phyloP scores from a whole-genome alignment of 768 basidiomycete species.

The Rossbeevera mucosa region DNA sequence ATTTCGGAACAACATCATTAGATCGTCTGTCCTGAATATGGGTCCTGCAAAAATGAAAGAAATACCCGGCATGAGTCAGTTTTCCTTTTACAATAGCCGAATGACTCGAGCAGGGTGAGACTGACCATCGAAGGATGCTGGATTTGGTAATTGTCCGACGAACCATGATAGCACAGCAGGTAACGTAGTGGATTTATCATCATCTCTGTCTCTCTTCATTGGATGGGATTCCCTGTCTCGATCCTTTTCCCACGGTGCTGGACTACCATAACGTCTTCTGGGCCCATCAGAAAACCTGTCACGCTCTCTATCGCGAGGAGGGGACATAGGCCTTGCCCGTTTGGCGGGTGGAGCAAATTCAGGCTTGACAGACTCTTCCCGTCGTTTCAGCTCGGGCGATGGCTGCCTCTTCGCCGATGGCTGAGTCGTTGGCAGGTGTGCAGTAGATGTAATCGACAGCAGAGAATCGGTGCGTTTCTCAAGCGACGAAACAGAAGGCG shows the following conservation, averaged over 20 bases:
- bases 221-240: slow-evolving; percentile 40
- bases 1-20: slow-evolving; percentile 79
- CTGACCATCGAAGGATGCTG: slow-evolving; percentile 80
- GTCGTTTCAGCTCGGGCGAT: slow-evolving; percentile 36
- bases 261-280: slow-evolving; percentile 40
- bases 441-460: slow-evolving; percentile 29
- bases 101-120: slow-evolving; percentile 8
- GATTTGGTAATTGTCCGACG: slow-evolving; percentile 69
- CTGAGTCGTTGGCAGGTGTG: slow-evolving; percentile 23
- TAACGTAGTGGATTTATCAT: slow-evolving; percentile 48
- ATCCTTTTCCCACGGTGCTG: slow-evolving; percentile 40
- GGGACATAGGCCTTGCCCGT: slow-evolving; percentile 44
- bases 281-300: slow-evolving; percentile 37
- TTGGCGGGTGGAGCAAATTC: slow-evolving; percentile 40
- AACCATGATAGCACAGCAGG: slow-evolving; percentile 76
- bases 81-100: slow-evolving; percentile 13
- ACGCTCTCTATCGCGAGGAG: slow-evolving; percentile 48
- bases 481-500: slow-evolving; percentile 19
- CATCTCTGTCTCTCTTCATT: slow-evolving; percentile 38
- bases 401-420: slow-evolving; percentile 28
- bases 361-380: slow-evolving; percentile 39
- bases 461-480: slow-evolving; percentile 36
- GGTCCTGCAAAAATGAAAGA: slow-evolving; percentile 53
- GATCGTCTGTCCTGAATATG: slow-evolving; percentile 83
- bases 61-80: slow-evolving; percentile 6